Conservation (phyloP, 768 basidiomycete genomes). For the Termitomyces sp. region DNA sequence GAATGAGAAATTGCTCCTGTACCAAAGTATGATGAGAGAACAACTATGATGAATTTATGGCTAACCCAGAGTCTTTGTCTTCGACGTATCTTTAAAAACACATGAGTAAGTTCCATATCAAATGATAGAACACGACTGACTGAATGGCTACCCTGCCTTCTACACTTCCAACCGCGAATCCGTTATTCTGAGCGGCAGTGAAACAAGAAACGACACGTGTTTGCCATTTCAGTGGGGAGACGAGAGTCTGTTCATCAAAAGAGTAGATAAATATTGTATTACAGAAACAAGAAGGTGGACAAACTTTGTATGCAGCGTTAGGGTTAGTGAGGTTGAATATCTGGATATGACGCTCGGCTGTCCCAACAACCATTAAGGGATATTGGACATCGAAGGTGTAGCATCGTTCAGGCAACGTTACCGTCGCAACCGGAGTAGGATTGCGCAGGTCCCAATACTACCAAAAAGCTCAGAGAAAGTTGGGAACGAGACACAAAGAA, state of each 20-base stretch:
- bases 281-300: background rate
- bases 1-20: slow-evolving; percentile 81
- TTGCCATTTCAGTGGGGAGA: slow-evolving; percentile 91
- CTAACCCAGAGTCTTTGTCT: slow-evolving; percentile 71
- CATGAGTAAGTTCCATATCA: background rate
- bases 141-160: slow-evolving; percentile 95
- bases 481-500: background rate
- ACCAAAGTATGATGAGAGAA: background rate
- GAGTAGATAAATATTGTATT: background rate
- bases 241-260: slow-evolving; percentile 51
- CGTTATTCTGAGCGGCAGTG: slow-evolving; percentile 56
- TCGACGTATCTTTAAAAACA: slow-evolving; percentile 71
- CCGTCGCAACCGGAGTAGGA: slow-evolving; percentile 68
- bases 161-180: slow-evolving; percentile 81
- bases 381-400: slow-evolving; percentile 82
- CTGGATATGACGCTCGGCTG: slow-evolving; percentile 88
- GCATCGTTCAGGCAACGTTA: slow-evolving; percentile 85
- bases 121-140: slow-evolving; percentile 41
- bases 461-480: background rate
- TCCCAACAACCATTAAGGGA: slow-evolving; percentile 86
- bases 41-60: background rate
- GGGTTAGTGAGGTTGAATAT: slow-evolving; percentile 87
- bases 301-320: slow-evolving; percentile 61
- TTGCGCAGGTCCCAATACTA: slow-evolving; percentile 93
- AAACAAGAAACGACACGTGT: slow-evolving; percentile 85